Percentiles rank a stretch among this genome's conserved stretches.
Evolutionary conservation across 192 early-diverging fungal species (phyloP).

Genomic region (Geranomyces michiganensis): DNA sequence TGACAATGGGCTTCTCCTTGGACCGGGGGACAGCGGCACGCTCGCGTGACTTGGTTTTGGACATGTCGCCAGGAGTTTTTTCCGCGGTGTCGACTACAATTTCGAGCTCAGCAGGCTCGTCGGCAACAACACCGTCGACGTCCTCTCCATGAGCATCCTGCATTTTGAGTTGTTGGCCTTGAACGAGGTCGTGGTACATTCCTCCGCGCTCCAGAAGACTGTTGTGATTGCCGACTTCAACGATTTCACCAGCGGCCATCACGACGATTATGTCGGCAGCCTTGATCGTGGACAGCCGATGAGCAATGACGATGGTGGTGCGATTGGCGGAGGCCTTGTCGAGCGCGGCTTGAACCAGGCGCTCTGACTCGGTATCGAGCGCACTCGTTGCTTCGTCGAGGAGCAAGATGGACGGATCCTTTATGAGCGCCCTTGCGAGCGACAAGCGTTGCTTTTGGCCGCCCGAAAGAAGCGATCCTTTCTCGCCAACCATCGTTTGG

Average conservation of each 20-base stretch:
- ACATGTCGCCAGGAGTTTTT: neutral
- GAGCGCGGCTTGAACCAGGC: conserved; percentile 66
- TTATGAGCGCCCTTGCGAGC: conserved; percentile 70
- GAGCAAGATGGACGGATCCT: conserved; percentile 61
- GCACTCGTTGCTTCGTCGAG: conserved; percentile 86
- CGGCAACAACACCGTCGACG: neutral
- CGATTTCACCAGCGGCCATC: conserved; percentile 48
- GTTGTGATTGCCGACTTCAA: conserved; percentile 80
- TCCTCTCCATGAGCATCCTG: neutral
- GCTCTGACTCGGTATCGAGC: conserved; percentile 64
- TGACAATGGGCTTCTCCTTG: conserved; percentile 2
- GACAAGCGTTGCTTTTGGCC: conserved; percentile 89
- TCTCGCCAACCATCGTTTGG: conserved; percentile 51
- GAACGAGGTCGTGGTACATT: conserved; percentile 68
- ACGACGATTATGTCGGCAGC: conserved; percentile 86
- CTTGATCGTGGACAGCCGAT: conserved; percentile 84
- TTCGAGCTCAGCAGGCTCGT: neutral
- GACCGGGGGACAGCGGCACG: conserved; percentile 35
- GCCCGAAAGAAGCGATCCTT: conserved; percentile 71
- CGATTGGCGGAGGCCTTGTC: conserved; percentile 56
- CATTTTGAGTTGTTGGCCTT: conserved; percentile 54
- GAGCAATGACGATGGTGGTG: conserved; percentile 56
- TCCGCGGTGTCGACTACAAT: neutral
- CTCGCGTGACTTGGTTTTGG: conserved; percentile 6
- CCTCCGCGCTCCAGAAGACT: conserved; percentile 61